Base-by-base conservation (phyloP, 2,329 filamentous ascomycete species). In the Cordyceps cateniannulata region DNA sequence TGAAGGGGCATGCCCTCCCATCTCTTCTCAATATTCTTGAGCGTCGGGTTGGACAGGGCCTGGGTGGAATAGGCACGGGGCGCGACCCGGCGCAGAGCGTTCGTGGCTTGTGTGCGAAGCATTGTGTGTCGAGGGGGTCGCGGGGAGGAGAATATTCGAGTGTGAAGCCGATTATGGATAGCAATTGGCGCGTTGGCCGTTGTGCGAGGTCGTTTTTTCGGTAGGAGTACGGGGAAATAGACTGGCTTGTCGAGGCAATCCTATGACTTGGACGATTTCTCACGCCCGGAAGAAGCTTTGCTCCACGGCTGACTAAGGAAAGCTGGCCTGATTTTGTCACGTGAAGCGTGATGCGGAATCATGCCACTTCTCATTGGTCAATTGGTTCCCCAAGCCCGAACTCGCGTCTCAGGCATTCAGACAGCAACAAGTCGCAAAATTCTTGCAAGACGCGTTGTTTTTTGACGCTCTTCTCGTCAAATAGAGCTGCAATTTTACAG, bases 11-110 rank as follows among this genome's bases (percentile, higher is more conserved):
- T 93, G 66, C 82, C 85, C 83, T 99, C 95, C 95, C 95, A 99
- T 82, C 95, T 85, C 88, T 96, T 97, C 87, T 99, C 95, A 74
- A 99, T 98, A 80, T 96, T 92, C 78, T 91, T 90, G 72, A 99
- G 86, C 62, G 91, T 97, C 69, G 96, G 95, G 83, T 97, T 98
- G 73, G 93, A 96, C 79, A 99, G 96, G 75, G 93, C 93, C 77
- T 96, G 92, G 69, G 90, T 90, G 70, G 89, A 85, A 71, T 85
- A 80, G 72, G 80, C 74, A 70, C 79, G 75, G 70, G 70, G 69
- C 70, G 70, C 71, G 66, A 77, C 75, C 73, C 76, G 75, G 75
- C 81, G 81, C 76, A 83, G 76, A 72, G 81, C 72, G 67, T 77
- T 78, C 66, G 80, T 76, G 68, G 79, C 77, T 66, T 77, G 74